Evolutionary conservation across 176 grass and related monocot species (phyloP).

Genomic region (Rhynchospora breviuscula): DNA sequence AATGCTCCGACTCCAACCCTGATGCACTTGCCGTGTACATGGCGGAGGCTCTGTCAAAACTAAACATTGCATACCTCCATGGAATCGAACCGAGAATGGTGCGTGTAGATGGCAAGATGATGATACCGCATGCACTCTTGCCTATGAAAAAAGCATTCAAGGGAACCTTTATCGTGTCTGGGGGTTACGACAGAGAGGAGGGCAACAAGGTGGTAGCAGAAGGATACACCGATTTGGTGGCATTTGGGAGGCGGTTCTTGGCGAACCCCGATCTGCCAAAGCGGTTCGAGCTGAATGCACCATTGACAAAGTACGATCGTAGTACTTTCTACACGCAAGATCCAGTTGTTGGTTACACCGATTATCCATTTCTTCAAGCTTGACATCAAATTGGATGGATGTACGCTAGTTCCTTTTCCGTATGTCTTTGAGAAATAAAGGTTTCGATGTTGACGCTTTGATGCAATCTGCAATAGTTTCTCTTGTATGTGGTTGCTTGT

Average conservation of each 20-base stretch:
- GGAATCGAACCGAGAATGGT: conserved; percentile 19
- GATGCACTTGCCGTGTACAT: conserved; percentile 8
- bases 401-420: too few species aligned
- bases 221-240: conserved; percentile 22
- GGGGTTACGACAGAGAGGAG: conserved; percentile 26
- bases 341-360: conserved; percentile 20
- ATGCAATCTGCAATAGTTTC: too few species aligned
- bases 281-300: conserved; percentile 22
- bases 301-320: conserved; percentile 16
- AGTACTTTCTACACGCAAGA: conserved; percentile 1
- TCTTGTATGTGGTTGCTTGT: too few species aligned
- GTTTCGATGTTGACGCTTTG: too few species aligned
- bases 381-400: background rate
- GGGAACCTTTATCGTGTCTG: conserved; percentile 19
- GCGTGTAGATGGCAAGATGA: background rate
- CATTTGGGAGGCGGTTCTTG: conserved; percentile 20
- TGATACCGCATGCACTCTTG: conserved; percentile 21
- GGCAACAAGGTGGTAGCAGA: conserved; percentile 27
- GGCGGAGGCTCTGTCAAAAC: conserved; percentile 14
- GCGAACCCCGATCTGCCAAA: conserved; percentile 29
- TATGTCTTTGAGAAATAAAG: too few species aligned
- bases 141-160: conserved; percentile 20
- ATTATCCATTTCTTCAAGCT: conserved; percentile 26
- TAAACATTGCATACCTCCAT: conserved; percentile 17
- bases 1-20: conserved; percentile 23